These are phyloP conservation scores for Hirsutella minnesotensis DNA, from an alignment of 2,329 filamentous ascomycete genomes.

Conservation along the genomic window DNA sequence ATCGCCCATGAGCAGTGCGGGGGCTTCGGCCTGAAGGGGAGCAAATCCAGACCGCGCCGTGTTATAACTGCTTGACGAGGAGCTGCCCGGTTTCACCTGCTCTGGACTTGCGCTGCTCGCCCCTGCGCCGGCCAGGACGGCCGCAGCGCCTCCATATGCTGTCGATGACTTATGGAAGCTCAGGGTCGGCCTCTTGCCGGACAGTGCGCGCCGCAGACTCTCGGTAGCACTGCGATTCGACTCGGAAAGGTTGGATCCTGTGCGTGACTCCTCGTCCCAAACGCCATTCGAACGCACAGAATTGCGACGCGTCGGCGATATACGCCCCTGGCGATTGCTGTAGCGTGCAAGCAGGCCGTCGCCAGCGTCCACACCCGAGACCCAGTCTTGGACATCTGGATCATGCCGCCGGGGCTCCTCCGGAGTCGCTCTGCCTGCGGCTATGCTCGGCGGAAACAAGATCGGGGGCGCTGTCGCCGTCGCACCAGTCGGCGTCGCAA, in stretches of 20 bases:
- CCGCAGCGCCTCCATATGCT: not conserved
- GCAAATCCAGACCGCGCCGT: constrained; percentile 43
- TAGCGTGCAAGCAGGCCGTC: constrained; percentile 38
- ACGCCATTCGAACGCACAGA: constrained; percentile 23
- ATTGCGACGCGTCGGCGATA: constrained; percentile 25
- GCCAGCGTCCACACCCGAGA: constrained; percentile 41
- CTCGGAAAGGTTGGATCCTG: constrained; percentile 46
- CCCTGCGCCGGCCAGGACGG: not conserved
- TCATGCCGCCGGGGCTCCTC: constrained; percentile 25
- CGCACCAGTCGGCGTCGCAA: constrained; percentile 29
- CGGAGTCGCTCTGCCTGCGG: constrained; percentile 25
- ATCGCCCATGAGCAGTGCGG: constrained; percentile 22
- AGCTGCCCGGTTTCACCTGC: constrained; percentile 22
- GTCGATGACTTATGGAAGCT: not conserved
- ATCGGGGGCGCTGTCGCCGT: constrained; percentile 9
- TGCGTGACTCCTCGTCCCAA: constrained; percentile 37
- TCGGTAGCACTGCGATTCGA: constrained; percentile 34
- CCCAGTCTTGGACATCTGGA: constrained; percentile 46
- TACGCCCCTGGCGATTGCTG: constrained; percentile 21
- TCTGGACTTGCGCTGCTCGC: not conserved
- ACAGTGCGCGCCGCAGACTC: constrained; percentile 15
- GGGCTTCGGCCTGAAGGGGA: constrained; percentile 40
- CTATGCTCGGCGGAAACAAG: not conserved
- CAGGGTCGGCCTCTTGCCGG: not conserved
- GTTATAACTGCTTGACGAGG: constrained; percentile 34